These are phyloP conservation scores for Aphanomyces stellatus DNA, from an alignment of 352 stramenopile genomes.

Conservation along the genomic window DNA sequence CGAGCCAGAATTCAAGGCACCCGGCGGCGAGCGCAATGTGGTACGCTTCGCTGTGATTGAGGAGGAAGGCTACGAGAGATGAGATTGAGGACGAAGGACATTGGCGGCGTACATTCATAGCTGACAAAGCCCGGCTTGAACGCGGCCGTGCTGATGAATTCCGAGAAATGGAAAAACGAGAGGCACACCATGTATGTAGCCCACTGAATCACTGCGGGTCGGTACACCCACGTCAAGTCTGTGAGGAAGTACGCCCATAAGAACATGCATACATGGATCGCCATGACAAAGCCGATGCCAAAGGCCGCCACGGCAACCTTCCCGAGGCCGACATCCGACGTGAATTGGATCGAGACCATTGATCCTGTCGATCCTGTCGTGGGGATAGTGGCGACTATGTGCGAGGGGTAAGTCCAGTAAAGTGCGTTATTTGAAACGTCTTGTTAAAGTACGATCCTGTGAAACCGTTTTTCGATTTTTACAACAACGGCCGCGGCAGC, in stretches of 20 bases:
- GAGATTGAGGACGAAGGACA: not conserved
- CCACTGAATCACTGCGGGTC: conserved; percentile 42
- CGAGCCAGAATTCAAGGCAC: conserved; percentile 87
- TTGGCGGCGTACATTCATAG: conserved; percentile 57
- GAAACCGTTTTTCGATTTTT: not conserved
- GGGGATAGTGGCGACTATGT: no score
- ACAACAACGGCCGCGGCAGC: no score
- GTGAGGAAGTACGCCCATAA: conserved; percentile 31
- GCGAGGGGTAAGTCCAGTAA: no score
- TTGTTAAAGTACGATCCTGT: not conserved
- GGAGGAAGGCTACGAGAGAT: conserved; percentile 56
- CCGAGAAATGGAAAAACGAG: conserved; percentile 74
- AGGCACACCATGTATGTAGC: conserved; percentile 65
- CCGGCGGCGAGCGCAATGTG: conserved; percentile 75
- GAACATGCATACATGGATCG: conserved; percentile 44
- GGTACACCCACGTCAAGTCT: conserved; percentile 34
- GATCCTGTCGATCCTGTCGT: not conserved
- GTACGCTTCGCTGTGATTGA: conserved; percentile 89
- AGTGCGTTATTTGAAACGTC: not conserved
- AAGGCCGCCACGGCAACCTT: conserved; percentile 69
- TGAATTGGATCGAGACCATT: conserved; percentile 56
- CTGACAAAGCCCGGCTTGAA: conserved; percentile 69
- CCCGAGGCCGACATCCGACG: conserved; percentile 60
- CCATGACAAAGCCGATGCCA: conserved; percentile 61
- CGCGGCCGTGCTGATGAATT: conserved; percentile 74